phyloP scores from a whole-genome alignment of 768 basidiomycete species.

The Dioszegia hungarica region DNA sequence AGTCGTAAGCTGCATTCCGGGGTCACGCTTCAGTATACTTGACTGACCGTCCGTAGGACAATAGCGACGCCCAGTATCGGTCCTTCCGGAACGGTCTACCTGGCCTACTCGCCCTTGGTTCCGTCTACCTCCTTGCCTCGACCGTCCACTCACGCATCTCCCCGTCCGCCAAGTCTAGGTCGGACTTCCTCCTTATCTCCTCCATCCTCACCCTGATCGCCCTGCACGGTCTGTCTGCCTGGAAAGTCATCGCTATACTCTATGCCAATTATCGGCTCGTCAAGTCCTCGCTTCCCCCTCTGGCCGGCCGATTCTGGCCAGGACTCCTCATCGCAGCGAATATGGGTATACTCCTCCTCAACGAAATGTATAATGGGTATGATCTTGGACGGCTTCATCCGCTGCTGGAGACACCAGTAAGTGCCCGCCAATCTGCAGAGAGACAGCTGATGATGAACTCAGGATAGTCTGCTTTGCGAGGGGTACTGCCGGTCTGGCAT shows the following conservation, averaged over 20 bases:
- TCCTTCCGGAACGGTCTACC: slow-evolving; percentile 77
- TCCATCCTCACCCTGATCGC: slow-evolving; percentile 63
- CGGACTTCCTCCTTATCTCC: slow-evolving; percentile 49
- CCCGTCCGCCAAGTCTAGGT: slow-evolving; percentile 5
- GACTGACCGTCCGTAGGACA: slow-evolving; percentile 62
- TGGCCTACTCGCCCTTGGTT: slow-evolving; percentile 56
- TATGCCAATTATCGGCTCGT: slow-evolving; percentile 65
- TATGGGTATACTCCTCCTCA: slow-evolving; percentile 64
- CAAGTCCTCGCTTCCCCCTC: slow-evolving; percentile 43
- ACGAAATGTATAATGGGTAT: slow-evolving; percentile 73
- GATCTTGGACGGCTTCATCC: slow-evolving; percentile 59
- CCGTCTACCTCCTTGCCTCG: slow-evolving; percentile 60
- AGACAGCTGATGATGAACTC: slow-evolving; percentile 8
- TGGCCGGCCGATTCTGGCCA: slow-evolving; percentile 25
- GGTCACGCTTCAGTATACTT: no score
- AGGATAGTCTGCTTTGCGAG: slow-evolving; percentile 52
- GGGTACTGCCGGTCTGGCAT: slow-evolving; percentile 87
- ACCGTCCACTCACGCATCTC: slow-evolving; percentile 15
- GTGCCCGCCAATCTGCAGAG: slow-evolving; percentile 33
- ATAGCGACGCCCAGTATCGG: slow-evolving; percentile 85
- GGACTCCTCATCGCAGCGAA: slow-evolving; percentile 72
- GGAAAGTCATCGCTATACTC: slow-evolving; percentile 75
- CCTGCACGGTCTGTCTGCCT: slow-evolving; percentile 71
- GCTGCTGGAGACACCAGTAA: slow-evolving; percentile 60
- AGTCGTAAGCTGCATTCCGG: slow-evolving; percentile 58